A percentile compares a stretch with the other conserved stretches of the same genome.
Conservation (phyloP, 1,284 basidiomycete genomes). For the Rhizoctonia solani region DNA sequence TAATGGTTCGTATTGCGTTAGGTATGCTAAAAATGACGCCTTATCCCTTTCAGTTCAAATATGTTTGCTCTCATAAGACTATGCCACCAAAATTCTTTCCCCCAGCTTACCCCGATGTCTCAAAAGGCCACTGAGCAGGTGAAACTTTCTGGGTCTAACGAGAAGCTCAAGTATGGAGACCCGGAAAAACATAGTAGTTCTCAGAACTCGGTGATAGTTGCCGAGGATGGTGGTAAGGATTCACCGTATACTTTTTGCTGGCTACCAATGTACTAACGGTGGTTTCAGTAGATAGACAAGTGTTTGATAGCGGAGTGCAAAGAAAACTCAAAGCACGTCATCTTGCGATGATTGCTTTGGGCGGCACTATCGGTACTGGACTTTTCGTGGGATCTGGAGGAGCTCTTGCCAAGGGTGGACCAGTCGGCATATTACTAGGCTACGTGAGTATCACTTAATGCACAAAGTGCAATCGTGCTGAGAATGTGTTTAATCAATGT, state of each 20-base stretch:
- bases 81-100: neutral
- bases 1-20: neutral
- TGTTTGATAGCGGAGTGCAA: neutral
- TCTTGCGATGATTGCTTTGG: slow-evolving; percentile 46
- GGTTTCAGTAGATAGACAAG: no score
- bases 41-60: neutral
- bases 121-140: no score
- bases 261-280: no score
- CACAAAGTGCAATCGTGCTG: neutral
- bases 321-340: slow-evolving; percentile 11
- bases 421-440: slow-evolving; percentile 49
- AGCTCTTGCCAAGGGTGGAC: slow-evolving; percentile 52
- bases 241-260: no score
- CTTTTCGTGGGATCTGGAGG: slow-evolving; percentile 52
- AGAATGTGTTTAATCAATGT: neutral
- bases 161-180: no score
- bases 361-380: slow-evolving; percentile 56
- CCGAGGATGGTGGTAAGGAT: no score
- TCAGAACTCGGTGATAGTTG: no score
- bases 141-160: no score
- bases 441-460: slow-evolving; percentile 43
- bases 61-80: neutral
- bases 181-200: no score
- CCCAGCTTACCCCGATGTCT: neutral
- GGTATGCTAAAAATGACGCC: neutral